Evolutionary conservation across 495 filamentous ascomycete genomes (phyloP).

Genomic region (Geopyxis carbonaria): DNA sequence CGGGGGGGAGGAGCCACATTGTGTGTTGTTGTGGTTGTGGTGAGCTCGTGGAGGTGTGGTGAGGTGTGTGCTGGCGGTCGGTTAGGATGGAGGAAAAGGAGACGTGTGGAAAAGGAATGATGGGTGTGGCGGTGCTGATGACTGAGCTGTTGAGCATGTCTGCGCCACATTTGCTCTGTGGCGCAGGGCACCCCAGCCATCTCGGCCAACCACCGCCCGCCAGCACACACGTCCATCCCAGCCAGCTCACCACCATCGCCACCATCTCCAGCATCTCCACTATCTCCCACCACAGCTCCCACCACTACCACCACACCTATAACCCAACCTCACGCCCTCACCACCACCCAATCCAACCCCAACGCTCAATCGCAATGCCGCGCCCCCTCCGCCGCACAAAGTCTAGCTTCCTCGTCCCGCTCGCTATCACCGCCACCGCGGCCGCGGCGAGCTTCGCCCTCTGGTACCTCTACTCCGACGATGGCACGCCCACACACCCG

Average conservation of each 20-base stretch:
- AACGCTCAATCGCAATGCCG: background rate
- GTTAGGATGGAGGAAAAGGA: background rate
- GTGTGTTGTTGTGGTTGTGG: background rate
- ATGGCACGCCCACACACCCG: background rate
- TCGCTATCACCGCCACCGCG: conserved; percentile 16
- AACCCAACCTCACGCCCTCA: too few relatives aligned
- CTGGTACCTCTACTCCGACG: background rate
- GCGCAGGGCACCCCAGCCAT: conserved; percentile 1
- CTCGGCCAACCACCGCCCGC: background rate
- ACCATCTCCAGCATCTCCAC: too few relatives aligned
- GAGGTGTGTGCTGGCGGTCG: conserved; percentile 1
- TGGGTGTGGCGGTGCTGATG: background rate
- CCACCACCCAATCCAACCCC: background rate
- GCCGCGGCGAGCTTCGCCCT: conserved; percentile 11
- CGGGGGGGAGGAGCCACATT: conserved; percentile 1
- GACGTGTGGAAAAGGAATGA: conserved; percentile 1
- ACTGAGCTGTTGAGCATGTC: too few relatives aligned
- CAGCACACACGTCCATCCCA: background rate
- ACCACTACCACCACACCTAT: too few relatives aligned
- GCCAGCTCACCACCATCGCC: too few relatives aligned
- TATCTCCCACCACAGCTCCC: too few relatives aligned
- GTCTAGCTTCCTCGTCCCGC: conserved; percentile 17
- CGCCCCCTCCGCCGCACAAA: conserved; percentile 1
- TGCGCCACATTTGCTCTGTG: too few relatives aligned
- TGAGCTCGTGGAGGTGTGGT: background rate